These are phyloP conservation scores for Macrophomina pseudophaseolina DNA, from an alignment of 2,329 filamentous ascomycete genomes.

Conservation along the genomic window DNA sequence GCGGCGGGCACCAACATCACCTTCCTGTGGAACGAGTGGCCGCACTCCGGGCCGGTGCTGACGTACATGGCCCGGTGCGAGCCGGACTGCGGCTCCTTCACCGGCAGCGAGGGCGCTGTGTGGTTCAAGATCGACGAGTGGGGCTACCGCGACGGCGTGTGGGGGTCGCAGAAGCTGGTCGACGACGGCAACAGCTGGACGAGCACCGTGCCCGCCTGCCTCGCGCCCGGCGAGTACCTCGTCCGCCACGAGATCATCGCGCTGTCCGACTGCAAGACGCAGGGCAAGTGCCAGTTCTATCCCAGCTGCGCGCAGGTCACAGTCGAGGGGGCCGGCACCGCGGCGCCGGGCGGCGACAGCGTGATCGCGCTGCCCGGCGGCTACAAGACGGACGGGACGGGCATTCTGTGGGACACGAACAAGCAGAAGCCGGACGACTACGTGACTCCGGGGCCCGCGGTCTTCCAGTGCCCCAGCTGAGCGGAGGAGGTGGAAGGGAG, in stretches of 20 bases:
- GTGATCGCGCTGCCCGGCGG: background rate
- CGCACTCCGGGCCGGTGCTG: constrained; percentile 44
- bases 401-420: constrained; percentile 8
- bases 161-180: constrained; percentile 36
- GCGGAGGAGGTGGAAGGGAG: background rate
- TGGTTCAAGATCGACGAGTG: constrained; percentile 49
- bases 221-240: constrained; percentile 47
- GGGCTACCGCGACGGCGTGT: constrained; percentile 35
- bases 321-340: constrained; percentile 28
- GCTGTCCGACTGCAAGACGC: constrained; percentile 50
- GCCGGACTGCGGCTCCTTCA: constrained; percentile 33
- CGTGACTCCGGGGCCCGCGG: background rate
- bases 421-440: constrained; percentile 10
- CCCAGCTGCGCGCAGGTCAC: constrained; percentile 48
- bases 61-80: constrained; percentile 46
- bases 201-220: constrained; percentile 32
- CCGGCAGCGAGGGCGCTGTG: constrained; percentile 42
- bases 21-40: constrained; percentile 44
- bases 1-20: constrained; percentile 42
- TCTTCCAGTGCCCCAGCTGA: constrained; percentile 13
- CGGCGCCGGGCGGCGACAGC: background rate
- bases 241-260: constrained; percentile 46
- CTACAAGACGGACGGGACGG: background rate
- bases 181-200: constrained; percentile 28
- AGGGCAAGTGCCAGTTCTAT: constrained; percentile 48